A percentile compares a stretch with the other conserved stretches of the same genome.
These are phyloP conservation scores for Apiospora koreana DNA, from an alignment of 2,329 filamentous ascomycete species.

Conservation along the genomic window DNA sequence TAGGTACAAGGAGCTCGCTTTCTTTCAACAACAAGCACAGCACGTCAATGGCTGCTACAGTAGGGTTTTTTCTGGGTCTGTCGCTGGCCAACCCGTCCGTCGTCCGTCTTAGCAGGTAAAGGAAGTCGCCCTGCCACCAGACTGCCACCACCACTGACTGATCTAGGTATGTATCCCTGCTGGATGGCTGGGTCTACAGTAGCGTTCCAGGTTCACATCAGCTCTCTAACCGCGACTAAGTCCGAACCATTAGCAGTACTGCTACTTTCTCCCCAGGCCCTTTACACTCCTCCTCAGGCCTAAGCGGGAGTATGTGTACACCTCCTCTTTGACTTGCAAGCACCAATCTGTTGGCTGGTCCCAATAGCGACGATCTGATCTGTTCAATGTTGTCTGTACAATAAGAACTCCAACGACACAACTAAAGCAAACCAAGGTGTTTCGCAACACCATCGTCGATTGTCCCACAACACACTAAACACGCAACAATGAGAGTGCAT, in stretches of 20 bases:
- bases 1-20: background rate
- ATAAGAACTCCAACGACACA: background rate
- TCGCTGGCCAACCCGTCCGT: background rate
- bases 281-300: background rate
- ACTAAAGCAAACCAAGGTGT: background rate
- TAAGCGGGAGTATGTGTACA: background rate
- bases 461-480: background rate
- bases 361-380: background rate
- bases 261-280: background rate
- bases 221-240: constrained; percentile 4
- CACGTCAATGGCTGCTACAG: constrained; percentile 1
- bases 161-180: background rate
- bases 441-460: background rate
- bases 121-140: background rate
- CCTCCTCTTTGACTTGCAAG: background rate
- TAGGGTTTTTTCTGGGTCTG: background rate
- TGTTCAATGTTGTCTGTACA: background rate
- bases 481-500: background rate
- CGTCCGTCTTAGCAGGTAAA: background rate
- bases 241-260: background rate
- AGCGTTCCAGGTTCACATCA: background rate
- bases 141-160: too few species aligned
- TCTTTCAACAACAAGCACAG: background rate
- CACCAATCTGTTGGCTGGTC: background rate
- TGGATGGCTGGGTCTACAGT: background rate